Evolutionary conservation across 1,284 basidiomycete species (phyloP).

Genomic region (Pseudozyma tsukubaensis): DNA sequence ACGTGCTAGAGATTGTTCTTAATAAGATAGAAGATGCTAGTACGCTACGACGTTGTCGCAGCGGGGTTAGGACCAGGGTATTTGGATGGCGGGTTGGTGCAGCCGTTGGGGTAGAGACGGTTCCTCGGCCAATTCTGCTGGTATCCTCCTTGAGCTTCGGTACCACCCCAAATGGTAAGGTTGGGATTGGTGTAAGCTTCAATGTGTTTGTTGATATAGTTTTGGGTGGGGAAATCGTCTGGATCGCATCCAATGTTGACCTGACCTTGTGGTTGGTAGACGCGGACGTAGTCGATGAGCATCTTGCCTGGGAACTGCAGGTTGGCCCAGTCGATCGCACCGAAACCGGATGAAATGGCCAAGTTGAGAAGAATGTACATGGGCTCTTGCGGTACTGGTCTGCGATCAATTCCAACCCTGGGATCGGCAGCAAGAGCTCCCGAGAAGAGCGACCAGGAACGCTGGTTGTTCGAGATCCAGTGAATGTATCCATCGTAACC

Average conservation of each 20-base stretch:
- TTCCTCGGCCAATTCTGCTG: constrained; percentile 61
- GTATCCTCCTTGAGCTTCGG: constrained; percentile 56
- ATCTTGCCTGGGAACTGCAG: constrained; percentile 52
- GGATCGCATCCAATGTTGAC: constrained; percentile 64
- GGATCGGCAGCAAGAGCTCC: constrained; percentile 79
- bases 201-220: constrained; percentile 71
- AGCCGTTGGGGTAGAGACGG: constrained; percentile 48
- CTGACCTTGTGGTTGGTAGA: constrained; percentile 59
- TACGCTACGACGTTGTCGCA: neutral
- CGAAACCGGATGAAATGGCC: constrained; percentile 60
- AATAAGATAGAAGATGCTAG: neutral
- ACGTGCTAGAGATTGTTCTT: neutral
- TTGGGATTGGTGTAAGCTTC: constrained; percentile 60
- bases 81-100: constrained; percentile 45
- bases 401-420: constrained; percentile 28
- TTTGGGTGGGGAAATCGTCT: constrained; percentile 72
- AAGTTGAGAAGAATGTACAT: constrained; percentile 66
- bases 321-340: constrained; percentile 39
- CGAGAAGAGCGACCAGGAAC: constrained; percentile 73
- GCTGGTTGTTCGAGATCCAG: constrained; percentile 51
- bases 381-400: constrained; percentile 58
- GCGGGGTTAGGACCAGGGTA: constrained; percentile 41
- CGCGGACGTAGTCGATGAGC: constrained; percentile 60
- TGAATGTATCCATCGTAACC: constrained; percentile 78
- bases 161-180: constrained; percentile 61